Evolutionary conservation across 2,329 filamentous ascomycete species (phyloP).

Genomic region (Hypoxylon sp.): DNA sequence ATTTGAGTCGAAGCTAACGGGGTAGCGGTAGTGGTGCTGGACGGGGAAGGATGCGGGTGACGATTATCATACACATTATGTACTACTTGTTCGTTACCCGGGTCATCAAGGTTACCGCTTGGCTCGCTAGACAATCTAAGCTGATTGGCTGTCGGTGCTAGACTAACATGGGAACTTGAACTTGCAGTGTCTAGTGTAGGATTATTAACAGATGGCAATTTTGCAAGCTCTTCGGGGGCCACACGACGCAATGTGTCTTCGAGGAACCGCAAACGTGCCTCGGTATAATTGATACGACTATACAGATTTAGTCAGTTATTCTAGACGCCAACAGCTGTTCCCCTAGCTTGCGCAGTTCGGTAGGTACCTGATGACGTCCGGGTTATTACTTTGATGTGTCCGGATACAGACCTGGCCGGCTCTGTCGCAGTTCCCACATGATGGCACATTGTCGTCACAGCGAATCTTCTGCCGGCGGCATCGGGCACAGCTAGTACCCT

Average conservation of each 20-base stretch:
- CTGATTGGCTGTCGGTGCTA: background rate
- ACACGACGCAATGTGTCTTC: conserved; percentile 43
- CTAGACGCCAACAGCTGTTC: background rate
- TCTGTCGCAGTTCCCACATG: conserved; percentile 53
- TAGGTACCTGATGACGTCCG: conserved; percentile 35
- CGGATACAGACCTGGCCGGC: conserved; percentile 53
- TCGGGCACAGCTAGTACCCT: conserved; percentile 55
- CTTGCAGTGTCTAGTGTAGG: conserved; percentile 1
- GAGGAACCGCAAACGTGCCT: conserved; percentile 38
- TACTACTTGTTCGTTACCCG: conserved; percentile 23
- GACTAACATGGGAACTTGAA: conserved; percentile 29
- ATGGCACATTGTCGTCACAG: conserved; percentile 52
- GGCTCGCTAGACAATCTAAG: background rate
- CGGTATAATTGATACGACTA: conserved; percentile 29
- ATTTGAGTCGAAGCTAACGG: conserved; percentile 34
- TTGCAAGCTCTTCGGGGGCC: conserved; percentile 48
- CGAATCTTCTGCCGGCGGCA: conserved; percentile 56
- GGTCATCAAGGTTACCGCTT: background rate
- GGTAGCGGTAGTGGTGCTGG: conserved; percentile 19
- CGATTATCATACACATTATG: conserved; percentile 33
- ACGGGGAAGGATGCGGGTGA: conserved; percentile 23
- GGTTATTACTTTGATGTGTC: conserved; percentile 33
- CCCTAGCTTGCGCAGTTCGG: background rate
- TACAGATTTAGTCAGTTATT: conserved; percentile 7
- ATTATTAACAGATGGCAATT: conserved; percentile 1